Conservation (phyloP, 2,329 filamentous ascomycete genomes). For the Aspergillus sp. region DNA sequence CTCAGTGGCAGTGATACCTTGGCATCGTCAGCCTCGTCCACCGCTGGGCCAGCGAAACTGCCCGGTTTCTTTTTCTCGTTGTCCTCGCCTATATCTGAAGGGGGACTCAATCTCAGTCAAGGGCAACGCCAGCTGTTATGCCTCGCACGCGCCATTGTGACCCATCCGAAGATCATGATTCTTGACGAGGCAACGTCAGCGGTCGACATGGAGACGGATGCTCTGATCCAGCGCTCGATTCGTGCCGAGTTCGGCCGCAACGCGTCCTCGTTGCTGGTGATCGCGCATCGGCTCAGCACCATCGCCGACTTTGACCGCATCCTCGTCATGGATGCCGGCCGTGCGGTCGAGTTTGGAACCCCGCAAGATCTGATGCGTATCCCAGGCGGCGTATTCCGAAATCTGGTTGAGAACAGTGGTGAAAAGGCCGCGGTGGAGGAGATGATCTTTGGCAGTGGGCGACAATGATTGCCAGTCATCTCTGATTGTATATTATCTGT, state of each 20-base stretch:
- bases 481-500: not conserved
- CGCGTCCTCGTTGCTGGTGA: constrained; percentile 68
- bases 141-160: constrained; percentile 54
- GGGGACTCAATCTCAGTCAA: constrained; percentile 60
- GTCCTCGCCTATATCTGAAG: constrained; percentile 64
- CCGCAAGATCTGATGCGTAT: constrained; percentile 61
- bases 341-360: constrained; percentile 65
- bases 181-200: constrained; percentile 78
- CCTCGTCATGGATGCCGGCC: constrained; percentile 67
- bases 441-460: constrained; percentile 14
- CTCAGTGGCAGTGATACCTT: constrained; percentile 13
- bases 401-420: constrained; percentile 49
- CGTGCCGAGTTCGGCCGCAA: constrained; percentile 62
- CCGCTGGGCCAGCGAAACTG: constrained; percentile 8
- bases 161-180: constrained; percentile 72
- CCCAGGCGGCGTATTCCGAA: constrained; percentile 55
- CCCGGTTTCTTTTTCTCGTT: constrained; percentile 59
- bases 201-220: constrained; percentile 74
- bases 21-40: constrained; percentile 6
- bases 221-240: constrained; percentile 71
- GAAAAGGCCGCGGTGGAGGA: constrained; percentile 17
- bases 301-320: constrained; percentile 76
- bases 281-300: constrained; percentile 49
- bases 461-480: not conserved
- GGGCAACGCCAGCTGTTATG: constrained; percentile 30